These are phyloP conservation scores for Amorphotheca resinae DNA, from an alignment of 495 filamentous ascomycete species.

Conservation along the genomic window DNA sequence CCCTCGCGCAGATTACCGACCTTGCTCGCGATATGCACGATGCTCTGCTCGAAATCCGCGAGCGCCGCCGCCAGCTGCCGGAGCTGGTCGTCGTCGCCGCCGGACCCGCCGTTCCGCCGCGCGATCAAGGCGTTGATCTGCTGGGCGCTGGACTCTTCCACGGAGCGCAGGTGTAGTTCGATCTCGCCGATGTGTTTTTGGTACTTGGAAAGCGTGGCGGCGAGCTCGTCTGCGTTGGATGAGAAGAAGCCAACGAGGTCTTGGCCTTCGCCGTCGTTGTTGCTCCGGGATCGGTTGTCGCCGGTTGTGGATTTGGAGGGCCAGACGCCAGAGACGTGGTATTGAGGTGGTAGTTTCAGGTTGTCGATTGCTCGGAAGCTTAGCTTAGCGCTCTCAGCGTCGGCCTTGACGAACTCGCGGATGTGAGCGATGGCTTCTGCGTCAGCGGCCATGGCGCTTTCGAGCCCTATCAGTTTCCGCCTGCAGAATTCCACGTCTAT, in stretches of 20 bases:
- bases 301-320: slow-evolving; percentile 23
- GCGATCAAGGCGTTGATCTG: slow-evolving; percentile 57
- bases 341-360: slow-evolving; percentile 61
- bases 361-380: slow-evolving; percentile 66
- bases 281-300: slow-evolving; percentile 11
- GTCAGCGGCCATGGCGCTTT: slow-evolving; percentile 60
- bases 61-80: slow-evolving; percentile 55
- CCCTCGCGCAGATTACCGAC: slow-evolving; percentile 58
- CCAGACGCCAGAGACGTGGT: slow-evolving; percentile 51
- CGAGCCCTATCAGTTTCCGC: slow-evolving; percentile 59
- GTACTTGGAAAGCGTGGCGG: slow-evolving; percentile 50
- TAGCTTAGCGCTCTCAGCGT: slow-evolving; percentile 60
- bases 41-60: slow-evolving; percentile 65
- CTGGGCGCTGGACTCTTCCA: slow-evolving; percentile 56
- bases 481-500: slow-evolving; percentile 64
- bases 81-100: slow-evolving; percentile 34
- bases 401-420: slow-evolving; percentile 47
- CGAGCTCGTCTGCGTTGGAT: slow-evolving; percentile 58
- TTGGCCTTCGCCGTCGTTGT: slow-evolving; percentile 44
- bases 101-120: slow-evolving; percentile 37
- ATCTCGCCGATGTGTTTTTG: slow-evolving; percentile 64
- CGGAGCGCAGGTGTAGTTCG: slow-evolving; percentile 64
- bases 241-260: slow-evolving; percentile 71
- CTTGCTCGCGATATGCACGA: slow-evolving; percentile 60
- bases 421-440: slow-evolving; percentile 55